Evolutionary conservation across 306 rosid genomes (phyloP).

Genomic region (Quercus rubra): DNA sequence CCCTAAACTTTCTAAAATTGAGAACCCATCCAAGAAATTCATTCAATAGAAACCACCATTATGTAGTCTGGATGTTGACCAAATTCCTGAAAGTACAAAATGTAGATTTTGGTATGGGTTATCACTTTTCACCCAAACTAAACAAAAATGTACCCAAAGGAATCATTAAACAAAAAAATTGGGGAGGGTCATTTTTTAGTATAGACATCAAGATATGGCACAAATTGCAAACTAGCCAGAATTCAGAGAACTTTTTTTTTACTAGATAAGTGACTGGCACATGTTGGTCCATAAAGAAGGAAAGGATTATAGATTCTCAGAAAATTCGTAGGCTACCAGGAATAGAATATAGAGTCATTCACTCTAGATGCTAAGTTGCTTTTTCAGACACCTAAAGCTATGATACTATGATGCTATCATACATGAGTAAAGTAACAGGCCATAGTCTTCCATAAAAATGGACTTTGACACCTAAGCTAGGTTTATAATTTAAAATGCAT

Average conservation of each 20-base stretch:
- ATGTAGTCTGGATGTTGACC: no score
- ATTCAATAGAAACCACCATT: no score
- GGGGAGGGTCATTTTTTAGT: background rate
- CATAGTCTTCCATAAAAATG: background rate
- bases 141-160: no score
- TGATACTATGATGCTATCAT: background rate
- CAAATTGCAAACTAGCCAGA: background rate
- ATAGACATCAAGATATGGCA: background rate
- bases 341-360: background rate
- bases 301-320: background rate
- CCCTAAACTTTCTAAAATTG: no score
- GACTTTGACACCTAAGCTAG: background rate
- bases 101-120: no score
- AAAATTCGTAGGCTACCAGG: background rate
- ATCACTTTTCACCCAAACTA: no score
- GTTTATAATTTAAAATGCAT: background rate
- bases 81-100: no score
- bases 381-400: background rate
- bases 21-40: no score
- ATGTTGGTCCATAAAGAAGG: background rate
- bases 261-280: background rate
- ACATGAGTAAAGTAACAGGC: background rate
- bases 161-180: no score
- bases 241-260: background rate
- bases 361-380: background rate